Percentiles rank a stretch among this genome's conserved stretches.
Evolutionary conservation across 768 basidiomycete species (phyloP).

Genomic region (Leccinum aurantiacum): DNA sequence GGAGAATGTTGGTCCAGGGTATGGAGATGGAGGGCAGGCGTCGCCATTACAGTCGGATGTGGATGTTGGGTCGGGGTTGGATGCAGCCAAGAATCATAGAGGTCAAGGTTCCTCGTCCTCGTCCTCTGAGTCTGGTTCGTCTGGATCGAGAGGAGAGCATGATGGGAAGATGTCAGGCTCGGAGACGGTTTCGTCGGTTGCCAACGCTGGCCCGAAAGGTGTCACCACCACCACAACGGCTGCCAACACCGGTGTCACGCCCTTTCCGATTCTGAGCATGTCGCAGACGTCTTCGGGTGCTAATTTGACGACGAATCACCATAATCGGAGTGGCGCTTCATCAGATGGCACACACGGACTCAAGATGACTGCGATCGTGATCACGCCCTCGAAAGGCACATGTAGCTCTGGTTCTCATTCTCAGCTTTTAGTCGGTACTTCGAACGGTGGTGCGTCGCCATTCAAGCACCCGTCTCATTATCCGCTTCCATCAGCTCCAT

Average conservation of each 20-base stretch:
- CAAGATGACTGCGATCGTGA: constrained; percentile 9
- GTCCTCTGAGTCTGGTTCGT: background rate
- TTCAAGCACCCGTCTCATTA: background rate
- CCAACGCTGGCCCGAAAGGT: background rate
- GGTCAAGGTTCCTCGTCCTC: background rate
- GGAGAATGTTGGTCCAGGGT: constrained; percentile 7
- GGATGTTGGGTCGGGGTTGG: constrained; percentile 1
- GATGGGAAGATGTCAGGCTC: background rate
- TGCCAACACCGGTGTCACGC: constrained; percentile 1
- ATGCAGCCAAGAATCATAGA: constrained; percentile 1
- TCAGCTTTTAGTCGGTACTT: background rate
- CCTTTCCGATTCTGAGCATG: constrained; percentile 25
- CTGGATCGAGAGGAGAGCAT: constrained; percentile 2
- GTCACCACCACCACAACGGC: background rate
- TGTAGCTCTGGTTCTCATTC: constrained; percentile 1
- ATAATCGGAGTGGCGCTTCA: background rate
- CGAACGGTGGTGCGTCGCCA: constrained; percentile 3
- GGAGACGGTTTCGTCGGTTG: background rate
- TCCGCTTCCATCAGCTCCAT: constrained; percentile 11
- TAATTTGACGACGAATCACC: background rate
- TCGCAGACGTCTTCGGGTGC: constrained; percentile 4
- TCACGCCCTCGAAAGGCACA: constrained; percentile 3
- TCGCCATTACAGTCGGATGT: no score
- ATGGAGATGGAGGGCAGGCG: background rate
- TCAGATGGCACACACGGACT: background rate